These are phyloP conservation scores for Lentithecium fluviatile DNA, from an alignment of 495 filamentous ascomycete genomes.

Conservation along the genomic window DNA sequence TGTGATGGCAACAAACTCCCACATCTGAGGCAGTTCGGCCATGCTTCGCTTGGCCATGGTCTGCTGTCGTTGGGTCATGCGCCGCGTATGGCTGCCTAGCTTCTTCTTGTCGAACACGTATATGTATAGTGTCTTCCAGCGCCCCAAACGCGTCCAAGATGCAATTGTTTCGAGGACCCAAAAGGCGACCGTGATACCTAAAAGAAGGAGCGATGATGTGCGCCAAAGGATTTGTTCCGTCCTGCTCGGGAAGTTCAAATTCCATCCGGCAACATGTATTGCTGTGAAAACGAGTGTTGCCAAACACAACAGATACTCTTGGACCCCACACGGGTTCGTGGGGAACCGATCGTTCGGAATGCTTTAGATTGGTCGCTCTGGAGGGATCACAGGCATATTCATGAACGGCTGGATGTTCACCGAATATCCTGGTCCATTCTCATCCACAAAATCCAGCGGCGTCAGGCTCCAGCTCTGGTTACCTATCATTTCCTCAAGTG, in stretches of 20 bases:
- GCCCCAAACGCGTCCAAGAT: slow-evolving; percentile 15
- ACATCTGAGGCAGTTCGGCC: slow-evolving; percentile 4
- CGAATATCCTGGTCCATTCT: slow-evolving; percentile 23
- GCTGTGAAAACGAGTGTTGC: slow-evolving; percentile 38
- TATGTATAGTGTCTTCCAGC: slow-evolving; percentile 13
- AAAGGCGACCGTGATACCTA: slow-evolving; percentile 13
- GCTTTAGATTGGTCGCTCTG: slow-evolving; percentile 18
- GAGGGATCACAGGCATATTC: slow-evolving; percentile 19
- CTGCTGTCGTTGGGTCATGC: not conserved
- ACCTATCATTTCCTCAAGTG: slow-evolving; percentile 7
- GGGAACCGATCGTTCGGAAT: slow-evolving; percentile 23
- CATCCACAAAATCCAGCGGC: slow-evolving; percentile 16
- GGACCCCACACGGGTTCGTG: slow-evolving; percentile 10
- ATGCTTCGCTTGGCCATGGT: slow-evolving; percentile 14
- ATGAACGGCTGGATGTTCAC: slow-evolving; percentile 24
- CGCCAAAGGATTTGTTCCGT: slow-evolving; percentile 43
- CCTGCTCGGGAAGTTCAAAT: slow-evolving; percentile 45
- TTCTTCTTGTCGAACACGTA: slow-evolving; percentile 1
- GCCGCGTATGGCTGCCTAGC: not conserved
- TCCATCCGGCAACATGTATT: slow-evolving; percentile 44
- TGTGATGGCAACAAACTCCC: slow-evolving; percentile 18
- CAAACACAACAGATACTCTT: slow-evolving; percentile 18
- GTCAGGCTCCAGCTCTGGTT: slow-evolving; percentile 5
- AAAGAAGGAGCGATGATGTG: slow-evolving; percentile 13
- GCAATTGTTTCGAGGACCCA: slow-evolving; percentile 24